phyloP scores from a whole-genome alignment of 768 basidiomycete species.

The Russula olivacea region DNA sequence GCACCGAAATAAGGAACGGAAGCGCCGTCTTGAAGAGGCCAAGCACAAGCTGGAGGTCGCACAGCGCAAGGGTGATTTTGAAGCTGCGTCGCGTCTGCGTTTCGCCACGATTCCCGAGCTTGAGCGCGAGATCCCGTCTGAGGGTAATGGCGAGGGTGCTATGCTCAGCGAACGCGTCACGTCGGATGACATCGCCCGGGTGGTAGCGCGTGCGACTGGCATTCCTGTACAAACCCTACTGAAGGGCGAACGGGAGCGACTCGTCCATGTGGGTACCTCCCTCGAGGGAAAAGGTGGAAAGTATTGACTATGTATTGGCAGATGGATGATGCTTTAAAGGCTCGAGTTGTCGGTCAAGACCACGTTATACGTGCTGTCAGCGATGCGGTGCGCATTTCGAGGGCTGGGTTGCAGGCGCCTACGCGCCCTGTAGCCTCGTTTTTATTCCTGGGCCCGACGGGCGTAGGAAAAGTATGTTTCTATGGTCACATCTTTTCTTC shows the following conservation, averaged over 20 bases:
- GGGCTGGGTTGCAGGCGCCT: conserved; percentile 84
- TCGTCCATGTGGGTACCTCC: conserved; percentile 65
- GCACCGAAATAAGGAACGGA: conserved; percentile 54
- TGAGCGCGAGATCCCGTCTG: conserved; percentile 59
- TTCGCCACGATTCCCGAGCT: conserved; percentile 83
- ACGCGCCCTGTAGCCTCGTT: conserved; percentile 89
- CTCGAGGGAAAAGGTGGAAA: not conserved
- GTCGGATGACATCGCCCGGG: conserved; percentile 81
- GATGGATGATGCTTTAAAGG: conserved; percentile 80
- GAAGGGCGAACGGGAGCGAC: conserved; percentile 84
- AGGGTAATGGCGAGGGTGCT: conserved; percentile 41
- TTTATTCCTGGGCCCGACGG: conserved; percentile 85
- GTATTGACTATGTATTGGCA: conserved; percentile 29
- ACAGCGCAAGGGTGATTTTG: conserved; percentile 83
- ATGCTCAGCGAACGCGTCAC: conserved; percentile 86
- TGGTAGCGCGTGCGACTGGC: conserved; percentile 83
- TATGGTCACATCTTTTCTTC: not conserved
- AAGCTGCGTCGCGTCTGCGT: conserved; percentile 74
- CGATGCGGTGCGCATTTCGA: conserved; percentile 88
- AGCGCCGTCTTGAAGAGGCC: conserved; percentile 71
- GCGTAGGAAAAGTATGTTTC: conserved; percentile 65
- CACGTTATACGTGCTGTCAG: conserved; percentile 81
- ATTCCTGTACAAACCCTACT: conserved; percentile 86
- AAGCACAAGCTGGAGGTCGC: conserved; percentile 84
- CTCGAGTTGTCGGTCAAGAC: conserved; percentile 85